Conservation (phyloP, 1,139 yeast genomes). For the Entelexis sorbosivorans region DNA sequence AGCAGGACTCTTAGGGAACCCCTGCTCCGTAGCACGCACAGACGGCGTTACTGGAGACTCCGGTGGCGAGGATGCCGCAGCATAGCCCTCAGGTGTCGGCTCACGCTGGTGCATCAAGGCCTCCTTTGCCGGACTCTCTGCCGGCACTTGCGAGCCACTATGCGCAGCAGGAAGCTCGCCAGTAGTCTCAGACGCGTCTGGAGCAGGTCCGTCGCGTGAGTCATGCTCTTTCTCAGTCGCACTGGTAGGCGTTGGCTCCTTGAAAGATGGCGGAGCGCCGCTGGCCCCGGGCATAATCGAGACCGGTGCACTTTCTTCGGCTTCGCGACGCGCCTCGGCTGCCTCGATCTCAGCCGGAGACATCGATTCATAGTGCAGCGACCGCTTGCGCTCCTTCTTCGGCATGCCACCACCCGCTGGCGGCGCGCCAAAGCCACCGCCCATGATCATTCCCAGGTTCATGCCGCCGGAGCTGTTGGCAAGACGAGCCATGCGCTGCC, state of each 20-base stretch:
- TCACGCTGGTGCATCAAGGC: no score
- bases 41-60: conserved; percentile 5
- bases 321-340: conserved; percentile 23
- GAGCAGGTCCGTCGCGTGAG: neutral
- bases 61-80: neutral
- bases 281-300: conserved; percentile 19
- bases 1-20: neutral
- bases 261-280: conserved; percentile 7
- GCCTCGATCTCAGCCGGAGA: conserved; percentile 26
- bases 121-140: neutral
- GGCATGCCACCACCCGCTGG: conserved; percentile 16
- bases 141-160: neutral
- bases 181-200: no score
- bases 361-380: conserved; percentile 22
- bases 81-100: no score
- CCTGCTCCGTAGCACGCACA: neutral
- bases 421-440: conserved; percentile 23
- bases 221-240: neutral
- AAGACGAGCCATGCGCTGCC: conserved; percentile 91
- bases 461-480: conserved; percentile 84
- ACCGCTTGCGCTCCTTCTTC: conserved; percentile 18
- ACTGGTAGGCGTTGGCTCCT: neutral
- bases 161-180: no score
- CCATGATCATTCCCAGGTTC: conserved; percentile 41
- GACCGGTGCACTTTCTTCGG: conserved; percentile 21